phyloP scores from a whole-genome alignment of 768 basidiomycete species.

The Kwoniella mangroviensis region DNA sequence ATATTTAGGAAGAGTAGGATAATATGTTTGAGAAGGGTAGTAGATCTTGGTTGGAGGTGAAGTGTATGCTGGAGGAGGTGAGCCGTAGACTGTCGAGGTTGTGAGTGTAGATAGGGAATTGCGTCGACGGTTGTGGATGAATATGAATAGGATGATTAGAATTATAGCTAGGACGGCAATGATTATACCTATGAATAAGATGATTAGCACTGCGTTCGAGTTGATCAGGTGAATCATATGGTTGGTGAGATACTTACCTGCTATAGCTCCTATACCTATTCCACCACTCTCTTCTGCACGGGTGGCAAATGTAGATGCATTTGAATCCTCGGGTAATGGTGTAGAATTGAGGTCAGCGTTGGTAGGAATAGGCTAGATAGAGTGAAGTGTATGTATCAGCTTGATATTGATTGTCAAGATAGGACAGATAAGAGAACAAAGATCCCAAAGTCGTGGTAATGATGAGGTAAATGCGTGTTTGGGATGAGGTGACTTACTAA shows the following conservation, averaged over 20 bases:
- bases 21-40: background rate
- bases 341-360: background rate
- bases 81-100: background rate
- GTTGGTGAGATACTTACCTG: constrained; percentile 2
- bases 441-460: background rate
- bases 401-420: too few species aligned
- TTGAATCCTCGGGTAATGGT: background rate
- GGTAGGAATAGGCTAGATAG: background rate
- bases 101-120: background rate
- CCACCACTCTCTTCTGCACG: constrained; percentile 15
- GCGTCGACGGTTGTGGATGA: background rate
- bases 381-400: too few species aligned
- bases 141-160: background rate
- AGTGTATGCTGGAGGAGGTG: constrained; percentile 5
- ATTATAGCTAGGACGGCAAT: constrained; percentile 3
- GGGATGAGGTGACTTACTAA: background rate
- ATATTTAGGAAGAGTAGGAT: constrained; percentile 15
- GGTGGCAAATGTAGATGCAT: constrained; percentile 11
- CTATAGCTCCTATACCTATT: constrained; percentile 15
- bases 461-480: constrained; percentile 1
- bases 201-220: background rate
- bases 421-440: background rate
- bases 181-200: constrained; percentile 6
- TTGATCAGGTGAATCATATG: background rate
- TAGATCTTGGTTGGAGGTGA: background rate